phyloP scores from a whole-genome alignment of 345 rosid species.

The Theobroma cacao region DNA sequence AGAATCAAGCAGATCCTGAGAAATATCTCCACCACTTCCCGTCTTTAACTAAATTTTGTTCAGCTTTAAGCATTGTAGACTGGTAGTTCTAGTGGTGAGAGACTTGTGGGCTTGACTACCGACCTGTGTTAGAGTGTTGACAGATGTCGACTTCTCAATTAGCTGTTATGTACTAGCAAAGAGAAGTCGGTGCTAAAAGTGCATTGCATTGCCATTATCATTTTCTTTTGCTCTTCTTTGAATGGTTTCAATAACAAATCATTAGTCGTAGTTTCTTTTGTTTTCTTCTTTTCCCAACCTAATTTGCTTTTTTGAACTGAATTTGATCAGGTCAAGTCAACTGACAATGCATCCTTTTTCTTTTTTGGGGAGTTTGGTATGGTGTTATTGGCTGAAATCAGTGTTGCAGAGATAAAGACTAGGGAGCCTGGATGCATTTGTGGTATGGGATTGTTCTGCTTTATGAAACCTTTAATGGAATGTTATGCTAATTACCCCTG shows the following conservation, averaged over 20 bases:
- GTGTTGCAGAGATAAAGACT: not conserved
- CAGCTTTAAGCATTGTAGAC: conserved; percentile 3
- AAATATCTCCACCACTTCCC: not conserved
- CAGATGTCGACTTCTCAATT: not conserved
- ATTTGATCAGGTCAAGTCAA: not conserved
- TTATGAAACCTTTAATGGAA: not conserved
- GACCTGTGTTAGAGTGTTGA: not conserved
- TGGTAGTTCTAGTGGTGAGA: not conserved
- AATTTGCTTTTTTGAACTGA: not conserved
- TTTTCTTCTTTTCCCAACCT: not conserved
- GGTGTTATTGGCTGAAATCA: not conserved
- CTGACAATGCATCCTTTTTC: not conserved
- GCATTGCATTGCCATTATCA: not conserved
- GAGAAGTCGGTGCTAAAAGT: not conserved
- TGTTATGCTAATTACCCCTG: not conserved
- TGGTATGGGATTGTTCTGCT: not conserved
- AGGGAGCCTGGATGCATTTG: too few species aligned
- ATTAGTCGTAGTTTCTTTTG: not conserved
- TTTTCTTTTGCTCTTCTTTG: not conserved
- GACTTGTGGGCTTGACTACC: not conserved
- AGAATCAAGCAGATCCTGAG: not conserved
- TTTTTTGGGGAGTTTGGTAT: not conserved
- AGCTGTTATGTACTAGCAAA: not conserved
- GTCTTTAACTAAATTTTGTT: not conserved
- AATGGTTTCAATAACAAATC: not conserved